A percentile compares a stretch with the other conserved stretches of the same genome.
Conservation (phyloP, 179 eudicot genomes). For the Beta macrorhiza region DNA sequence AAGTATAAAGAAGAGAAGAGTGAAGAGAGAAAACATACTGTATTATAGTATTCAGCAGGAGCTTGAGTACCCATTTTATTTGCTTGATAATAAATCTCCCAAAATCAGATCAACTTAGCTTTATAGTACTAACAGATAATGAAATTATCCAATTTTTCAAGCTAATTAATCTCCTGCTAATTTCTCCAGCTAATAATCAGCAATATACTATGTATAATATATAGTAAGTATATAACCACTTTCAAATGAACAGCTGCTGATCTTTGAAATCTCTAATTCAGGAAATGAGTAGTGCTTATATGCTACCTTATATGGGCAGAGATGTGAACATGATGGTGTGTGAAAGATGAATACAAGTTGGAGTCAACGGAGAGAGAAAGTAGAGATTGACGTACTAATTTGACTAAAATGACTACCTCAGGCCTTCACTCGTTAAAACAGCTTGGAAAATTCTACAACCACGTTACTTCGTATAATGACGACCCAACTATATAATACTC, state of each 20-base stretch:
- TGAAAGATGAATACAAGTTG: not conserved
- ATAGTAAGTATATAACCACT: not conserved
- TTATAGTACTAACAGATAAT: too few species aligned
- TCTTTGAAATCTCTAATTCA: not conserved
- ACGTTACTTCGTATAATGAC: not conserved
- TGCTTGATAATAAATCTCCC: not conserved
- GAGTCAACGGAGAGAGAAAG: conserved; percentile 3
- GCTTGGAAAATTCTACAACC: conserved; percentile 13
- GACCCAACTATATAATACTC: not conserved
- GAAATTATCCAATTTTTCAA: not conserved
- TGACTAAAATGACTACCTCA: not conserved
- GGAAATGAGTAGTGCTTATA: not conserved
- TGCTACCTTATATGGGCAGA: not conserved
- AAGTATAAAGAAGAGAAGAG: not conserved
- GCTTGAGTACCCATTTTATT: conserved; percentile 26
- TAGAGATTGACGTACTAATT: not conserved
- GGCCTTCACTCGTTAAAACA: not conserved
- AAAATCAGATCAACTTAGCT: not conserved
- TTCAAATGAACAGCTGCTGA: not conserved
- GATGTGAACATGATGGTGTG: not conserved
- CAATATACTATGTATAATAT: not conserved
- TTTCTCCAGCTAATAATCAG: not conserved
- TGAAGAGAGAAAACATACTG: not conserved
- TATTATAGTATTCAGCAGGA: conserved; percentile 3
- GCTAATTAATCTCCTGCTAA: not conserved